Base-by-base conservation (phyloP, 176 grass and related monocot genomes). In the Rhipidocladum racemiflorum region DNA sequence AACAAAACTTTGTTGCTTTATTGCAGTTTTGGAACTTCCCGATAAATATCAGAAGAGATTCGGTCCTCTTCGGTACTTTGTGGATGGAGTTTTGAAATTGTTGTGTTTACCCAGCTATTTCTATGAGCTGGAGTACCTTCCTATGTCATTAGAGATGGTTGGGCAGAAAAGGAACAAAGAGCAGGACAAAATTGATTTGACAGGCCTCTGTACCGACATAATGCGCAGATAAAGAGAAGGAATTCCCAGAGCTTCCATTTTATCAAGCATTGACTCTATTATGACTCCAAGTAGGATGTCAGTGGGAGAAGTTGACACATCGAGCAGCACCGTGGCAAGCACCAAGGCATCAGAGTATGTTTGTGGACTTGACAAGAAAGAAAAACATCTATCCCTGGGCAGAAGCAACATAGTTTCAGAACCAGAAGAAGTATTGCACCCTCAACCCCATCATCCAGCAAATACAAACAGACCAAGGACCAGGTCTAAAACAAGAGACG, bases 11-110 rank as follows among this genome's bases (percentile, higher is more conserved):
- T 28, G 24, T 61, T 61, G 4, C 24, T 90, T 89, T 84, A 16
- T 20, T 90, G 83, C 87, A 99, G 97, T 99, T 70, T 80, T 99
- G 61, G 93, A 93, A 84, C 91, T 93, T 87, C 96, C 97, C 7
- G 91, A 93, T 73, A 99, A 90, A 84, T 99, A 99, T 84, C 93
- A 99, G 71, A 96, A 93, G 73, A 86, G 72, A 87, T 99, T 93
- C 74, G 96, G 96, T 36, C 93, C 96, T 50, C 85, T 99, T 64
- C 88, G 96, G 28, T 95, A 99, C 65, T 95, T 95, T 55, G 91
- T 99, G 59, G 83, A 83, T 63, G 86, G 90, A 65, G 86, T 92
- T 57, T 67, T 92, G 34, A 92, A 88, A 88, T 83, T 88, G 51
- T 59, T 92, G 38, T 92, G 90, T 67, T 72, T 88, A 25, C 90